Base-by-base conservation (phyloP, 768 basidiomycete genomes). In the Aureoboletus auriporus region DNA sequence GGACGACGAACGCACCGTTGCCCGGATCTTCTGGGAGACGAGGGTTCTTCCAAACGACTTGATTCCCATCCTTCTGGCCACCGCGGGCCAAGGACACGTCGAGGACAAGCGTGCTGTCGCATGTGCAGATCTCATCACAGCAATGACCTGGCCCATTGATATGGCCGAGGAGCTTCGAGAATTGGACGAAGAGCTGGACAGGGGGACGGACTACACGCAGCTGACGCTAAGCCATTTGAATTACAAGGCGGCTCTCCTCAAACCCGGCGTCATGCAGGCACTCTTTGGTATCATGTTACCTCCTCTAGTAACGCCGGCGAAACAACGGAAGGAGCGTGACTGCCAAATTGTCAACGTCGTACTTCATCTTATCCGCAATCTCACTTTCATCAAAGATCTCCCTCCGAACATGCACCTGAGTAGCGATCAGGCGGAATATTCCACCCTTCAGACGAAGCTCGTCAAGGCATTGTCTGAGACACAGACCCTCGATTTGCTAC, bases 141-240 rank as follows among this genome's bases (percentile, higher is more conserved):
- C 94, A 0, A 90, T 99, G 89, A 98, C 95, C 1, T 99, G 96
- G 96, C 96, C 96, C 1, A 95, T 99, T 46, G 91, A 98, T 67
- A 74, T 98, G 53, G 89, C 92, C 1, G 89, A 91, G 59, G 96
- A 98, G 68, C 74, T 99, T 54, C 89, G 87, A 58, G 96, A 98
- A 61, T 80, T 97, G 46, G 78, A 82, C 57, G 89, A 93, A 38
- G 89, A 86, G 34, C 56, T 81, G 16, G 89, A 89, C 66, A 81
- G 78, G 51, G 82, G 84, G 14, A 82, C 90, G 13, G 96, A 99
- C 65, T 98, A 93, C 67, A 92, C 92, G 0, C 83, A 86, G 51
- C 77, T 98, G 7, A 65, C 85, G 39, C 67, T 79, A 58, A 87
- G 86, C 55, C 95, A 98, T 64, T 70, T 91, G 26, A 74, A 84